phyloP scores from a whole-genome alignment of 2,329 filamentous ascomycete species.

The Fusarium sp. region DNA sequence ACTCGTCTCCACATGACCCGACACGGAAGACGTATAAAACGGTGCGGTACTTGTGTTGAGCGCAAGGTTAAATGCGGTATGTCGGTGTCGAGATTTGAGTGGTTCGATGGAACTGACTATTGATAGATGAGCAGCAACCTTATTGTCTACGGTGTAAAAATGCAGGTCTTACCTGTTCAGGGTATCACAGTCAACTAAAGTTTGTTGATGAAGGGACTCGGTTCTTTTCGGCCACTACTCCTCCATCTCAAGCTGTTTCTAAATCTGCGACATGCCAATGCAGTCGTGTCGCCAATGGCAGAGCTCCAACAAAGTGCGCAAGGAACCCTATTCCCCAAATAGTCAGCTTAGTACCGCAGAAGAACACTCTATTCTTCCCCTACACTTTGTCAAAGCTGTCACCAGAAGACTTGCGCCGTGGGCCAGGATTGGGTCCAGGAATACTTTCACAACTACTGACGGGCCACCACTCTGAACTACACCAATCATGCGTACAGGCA shows the following conservation, averaged over 20 bases:
- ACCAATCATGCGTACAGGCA: slow-evolving; percentile 20
- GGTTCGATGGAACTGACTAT: background rate
- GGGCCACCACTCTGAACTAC: background rate
- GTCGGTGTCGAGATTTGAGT: background rate
- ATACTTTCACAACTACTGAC: slow-evolving; percentile 11
- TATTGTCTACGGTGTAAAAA: slow-evolving; percentile 24
- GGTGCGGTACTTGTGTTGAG: slow-evolving; percentile 33
- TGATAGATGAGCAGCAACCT: slow-evolving; percentile 26
- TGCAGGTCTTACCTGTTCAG: slow-evolving; percentile 20
- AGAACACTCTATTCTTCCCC: slow-evolving; percentile 17
- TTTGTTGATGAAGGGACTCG: slow-evolving; percentile 27
- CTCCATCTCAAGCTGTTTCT: background rate
- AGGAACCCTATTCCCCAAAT: background rate
- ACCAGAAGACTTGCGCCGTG: background rate
- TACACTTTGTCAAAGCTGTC: slow-evolving; percentile 26
- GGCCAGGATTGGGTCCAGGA: background rate
- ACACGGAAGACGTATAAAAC: slow-evolving; percentile 31
- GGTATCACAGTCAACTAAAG: slow-evolving; percentile 32
- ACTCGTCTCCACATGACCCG: slow-evolving; percentile 9
- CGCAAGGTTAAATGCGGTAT: slow-evolving; percentile 33
- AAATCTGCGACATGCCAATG: background rate
- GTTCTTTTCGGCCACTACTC: background rate
- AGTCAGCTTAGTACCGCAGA: background rate
- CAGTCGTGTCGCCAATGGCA: background rate
- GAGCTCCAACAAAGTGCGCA: background rate